phyloP scores from a whole-genome alignment of 306 rosid species.

The Acacia crassicarpa region DNA sequence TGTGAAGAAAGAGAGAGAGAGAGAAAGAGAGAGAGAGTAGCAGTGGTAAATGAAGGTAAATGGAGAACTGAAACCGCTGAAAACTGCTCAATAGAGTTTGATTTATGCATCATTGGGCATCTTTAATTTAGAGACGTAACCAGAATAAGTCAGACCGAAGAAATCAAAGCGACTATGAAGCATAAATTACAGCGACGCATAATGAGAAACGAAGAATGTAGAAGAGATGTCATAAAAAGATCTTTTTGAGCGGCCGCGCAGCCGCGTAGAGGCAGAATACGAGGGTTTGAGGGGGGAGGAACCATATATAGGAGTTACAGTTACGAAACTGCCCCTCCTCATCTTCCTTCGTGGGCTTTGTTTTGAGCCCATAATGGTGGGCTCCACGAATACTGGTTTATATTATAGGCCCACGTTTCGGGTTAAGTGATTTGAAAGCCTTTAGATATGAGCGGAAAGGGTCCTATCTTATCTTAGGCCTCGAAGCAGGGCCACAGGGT shows the following conservation, averaged over 20 bases:
- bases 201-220: not conserved
- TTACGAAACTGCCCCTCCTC: not conserved
- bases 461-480: too few relatives aligned
- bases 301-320: not conserved
- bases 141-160: not conserved
- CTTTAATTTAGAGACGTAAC: not conserved
- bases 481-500: too few relatives aligned
- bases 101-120: constrained; percentile 38
- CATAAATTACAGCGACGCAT: not conserved
- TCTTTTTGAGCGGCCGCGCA: not conserved
- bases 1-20: too few relatives aligned
- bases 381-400: not conserved
- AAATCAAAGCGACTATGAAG: not conserved
- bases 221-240: not conserved
- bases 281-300: not conserved
- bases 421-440: too few relatives aligned
- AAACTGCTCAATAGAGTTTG: constrained; percentile 30
- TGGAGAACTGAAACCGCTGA: constrained; percentile 26
- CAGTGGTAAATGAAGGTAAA: constrained; percentile 20
- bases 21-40: not conserved
- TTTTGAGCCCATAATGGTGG: not conserved
- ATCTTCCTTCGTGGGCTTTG: not conserved
- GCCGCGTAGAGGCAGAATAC: not conserved
- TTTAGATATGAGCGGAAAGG: too few relatives aligned
- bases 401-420: not conserved